phyloP scores from a whole-genome alignment of 2,329 filamentous ascomycete species.

The Calonectria honghensis region DNA sequence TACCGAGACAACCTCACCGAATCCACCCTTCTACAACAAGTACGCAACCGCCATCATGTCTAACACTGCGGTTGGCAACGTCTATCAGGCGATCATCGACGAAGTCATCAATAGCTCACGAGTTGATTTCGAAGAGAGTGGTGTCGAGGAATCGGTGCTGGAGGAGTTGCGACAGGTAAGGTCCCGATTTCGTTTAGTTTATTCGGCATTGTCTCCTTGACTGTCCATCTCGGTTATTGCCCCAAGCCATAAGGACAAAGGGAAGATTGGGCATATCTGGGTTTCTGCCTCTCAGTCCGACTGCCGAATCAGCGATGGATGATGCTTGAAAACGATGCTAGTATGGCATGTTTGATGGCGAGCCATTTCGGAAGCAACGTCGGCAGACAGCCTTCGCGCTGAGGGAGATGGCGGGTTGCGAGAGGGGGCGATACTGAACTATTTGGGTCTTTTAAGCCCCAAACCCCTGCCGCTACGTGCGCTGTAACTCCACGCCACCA shows the following conservation, averaged over 20 bases:
- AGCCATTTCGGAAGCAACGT: constrained; percentile 38
- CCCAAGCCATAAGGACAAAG: constrained; percentile 52
- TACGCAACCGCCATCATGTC: constrained; percentile 68
- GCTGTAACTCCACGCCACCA: constrained; percentile 49
- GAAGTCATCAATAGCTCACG: constrained; percentile 94
- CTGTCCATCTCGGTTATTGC: constrained; percentile 27
- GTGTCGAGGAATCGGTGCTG: constrained; percentile 90
- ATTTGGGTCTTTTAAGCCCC: constrained; percentile 75
- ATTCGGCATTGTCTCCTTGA: constrained; percentile 24
- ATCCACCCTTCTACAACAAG: constrained; percentile 25
- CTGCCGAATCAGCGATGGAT: not conserved
- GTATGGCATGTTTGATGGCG: constrained; percentile 29
- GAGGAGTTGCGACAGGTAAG: constrained; percentile 90
- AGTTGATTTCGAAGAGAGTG: constrained; percentile 97
- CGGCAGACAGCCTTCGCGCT: constrained; percentile 44
- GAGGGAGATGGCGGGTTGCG: constrained; percentile 54
- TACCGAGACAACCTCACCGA: constrained; percentile 12
- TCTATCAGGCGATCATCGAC: constrained; percentile 86
- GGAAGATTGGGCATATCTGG: constrained; percentile 45
- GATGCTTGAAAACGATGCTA: not conserved
- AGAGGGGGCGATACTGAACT: constrained; percentile 70
- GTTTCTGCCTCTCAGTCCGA: not conserved
- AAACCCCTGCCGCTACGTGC: constrained; percentile 52
- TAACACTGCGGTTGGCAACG: constrained; percentile 79
- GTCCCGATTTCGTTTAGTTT: constrained; percentile 37